Conservation (phyloP, 73 alveolate species). For the Paramecium sonneborni region DNA sequence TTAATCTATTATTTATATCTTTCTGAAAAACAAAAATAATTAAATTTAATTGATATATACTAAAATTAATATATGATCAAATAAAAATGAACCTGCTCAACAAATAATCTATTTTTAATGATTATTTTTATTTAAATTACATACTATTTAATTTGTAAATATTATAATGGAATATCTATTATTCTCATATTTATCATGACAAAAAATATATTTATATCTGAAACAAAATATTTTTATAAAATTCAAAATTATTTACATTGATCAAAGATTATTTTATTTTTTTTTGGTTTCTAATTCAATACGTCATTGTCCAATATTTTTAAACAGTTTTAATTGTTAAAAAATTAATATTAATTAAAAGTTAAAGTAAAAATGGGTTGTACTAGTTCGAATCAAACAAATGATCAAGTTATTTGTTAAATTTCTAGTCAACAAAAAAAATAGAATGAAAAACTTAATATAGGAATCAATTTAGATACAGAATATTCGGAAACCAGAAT, state of each 20-base stretch:
- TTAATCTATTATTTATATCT: no score
- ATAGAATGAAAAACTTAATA: not conserved
- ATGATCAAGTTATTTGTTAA: not conserved
- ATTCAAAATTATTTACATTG: not conserved
- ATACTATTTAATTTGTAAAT: no score
- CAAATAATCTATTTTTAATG: no score
- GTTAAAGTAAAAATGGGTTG: not conserved
- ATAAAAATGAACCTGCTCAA: no score
- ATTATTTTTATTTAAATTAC: no score
- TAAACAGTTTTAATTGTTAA: not conserved
- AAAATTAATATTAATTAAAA: not conserved
- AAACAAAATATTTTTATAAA: no score
- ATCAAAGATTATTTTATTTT: not conserved
- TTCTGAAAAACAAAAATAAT: no score
- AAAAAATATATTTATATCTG: no score
- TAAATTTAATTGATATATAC: no score
- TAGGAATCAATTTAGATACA: not conserved
- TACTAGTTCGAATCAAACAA: not conserved
- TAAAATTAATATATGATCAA: no score
- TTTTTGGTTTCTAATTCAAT: not conserved
- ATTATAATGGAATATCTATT: no score
- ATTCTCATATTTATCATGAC: no score
- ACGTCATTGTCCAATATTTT: not conserved
- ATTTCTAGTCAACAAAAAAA: not conserved
- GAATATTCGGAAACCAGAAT: not conserved